Evolutionary conservation across 2,329 filamentous ascomycete species (phyloP), one percentile per base, ranked within the genome.

Genomic region (Fusarium scirpi): DNA sequence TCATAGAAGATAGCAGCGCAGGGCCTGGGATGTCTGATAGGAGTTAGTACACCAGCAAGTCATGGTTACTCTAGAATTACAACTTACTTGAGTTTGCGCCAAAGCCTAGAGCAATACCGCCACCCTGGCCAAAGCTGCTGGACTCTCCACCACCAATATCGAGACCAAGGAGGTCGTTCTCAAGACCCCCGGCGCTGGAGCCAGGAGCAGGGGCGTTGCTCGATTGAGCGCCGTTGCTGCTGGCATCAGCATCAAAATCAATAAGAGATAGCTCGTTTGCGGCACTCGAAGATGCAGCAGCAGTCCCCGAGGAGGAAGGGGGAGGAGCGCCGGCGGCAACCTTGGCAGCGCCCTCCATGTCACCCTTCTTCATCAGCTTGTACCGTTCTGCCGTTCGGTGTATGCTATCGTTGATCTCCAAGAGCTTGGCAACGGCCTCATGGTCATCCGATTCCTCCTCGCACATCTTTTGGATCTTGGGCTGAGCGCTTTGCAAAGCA

Each of bases 401-500:
- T 87, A 99, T 99, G 82, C 94, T 98, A 81, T 99, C 96, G 78
- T 99, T 99, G 77, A 99, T 98, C 78, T 98, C 94, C 59, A 99
- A 87, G 13, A 99, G 85, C 81, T 97, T 97, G 45, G 94, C 93
- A 8, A 99, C 96, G 8, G 96, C 96, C 82, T 98, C 96, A 67
- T 94, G 91, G 77, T 99, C 96, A 67, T 98, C 95, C 13, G 94
- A 98, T 78, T 99, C 96, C 80, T 99, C 96, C 80, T 98, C 95
- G 77, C 95, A 98, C 95, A 99, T 99, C 82, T 94, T 98, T 79
- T 98, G 95, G 71, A 99, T 98, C 84, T 99, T 99, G 11, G 96
- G 96, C 76, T 99, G 96, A 4, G 96, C 96, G 77, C 92, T 98
- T 79, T 94, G 93, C 47, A 99, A 85, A 12, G 96, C 90, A 70